Base-by-base conservation (phyloP, 805 yeast genomes). In the Sugiyamaella qingdaonensis region DNA sequence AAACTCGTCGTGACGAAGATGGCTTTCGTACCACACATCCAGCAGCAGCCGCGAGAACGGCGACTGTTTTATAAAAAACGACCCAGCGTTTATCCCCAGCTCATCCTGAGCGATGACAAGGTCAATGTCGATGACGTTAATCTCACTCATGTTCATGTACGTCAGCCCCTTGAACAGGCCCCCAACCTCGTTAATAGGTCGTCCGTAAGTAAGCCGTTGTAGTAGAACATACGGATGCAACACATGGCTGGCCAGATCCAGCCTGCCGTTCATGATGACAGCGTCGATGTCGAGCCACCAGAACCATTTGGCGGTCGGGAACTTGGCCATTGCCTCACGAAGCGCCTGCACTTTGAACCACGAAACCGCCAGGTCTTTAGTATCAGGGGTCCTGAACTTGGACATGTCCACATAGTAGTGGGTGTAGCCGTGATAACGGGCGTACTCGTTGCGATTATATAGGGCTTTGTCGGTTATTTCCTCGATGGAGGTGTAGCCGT, bases 261-360 rank as follows among this genome's bases (percentile, higher is more conserved):
- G 21, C 7, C 58, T 42, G 4, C 62, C 62, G 39, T 68, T 66
- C 66, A 67, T 66, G 49, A 69, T 64, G 18, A 69, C 58, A 8
- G 67, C 64, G 32, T 69, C 73, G 4, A 62, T 59, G 51, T 69
- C 73, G 16, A 69, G 61, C 72, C 71, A 68, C 69, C 70, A 68
- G 27, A 69, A 59, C 73, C 73, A 69, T 46, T 69, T 68, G 10
- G 65, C 70, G 2, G 62, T 59, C 2, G 73, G 71, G 49, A 64
- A 50, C 14, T 39, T 37, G 16, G 55, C 61, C 34, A 68, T 64
- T 2, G 67, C 62, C 10, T 64, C 63, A 48, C 55, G 54, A 18
- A 69, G 58, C 13, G 71, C 69, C 8, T 66, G 65, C 31, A 69
- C 54, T 49, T 69, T 69, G 36, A 58, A 58, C 73, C 73, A 69